phyloP scores from a whole-genome alignment of 108 stramenopile genomes.

The Fragilariopsis cylindrus region DNA sequence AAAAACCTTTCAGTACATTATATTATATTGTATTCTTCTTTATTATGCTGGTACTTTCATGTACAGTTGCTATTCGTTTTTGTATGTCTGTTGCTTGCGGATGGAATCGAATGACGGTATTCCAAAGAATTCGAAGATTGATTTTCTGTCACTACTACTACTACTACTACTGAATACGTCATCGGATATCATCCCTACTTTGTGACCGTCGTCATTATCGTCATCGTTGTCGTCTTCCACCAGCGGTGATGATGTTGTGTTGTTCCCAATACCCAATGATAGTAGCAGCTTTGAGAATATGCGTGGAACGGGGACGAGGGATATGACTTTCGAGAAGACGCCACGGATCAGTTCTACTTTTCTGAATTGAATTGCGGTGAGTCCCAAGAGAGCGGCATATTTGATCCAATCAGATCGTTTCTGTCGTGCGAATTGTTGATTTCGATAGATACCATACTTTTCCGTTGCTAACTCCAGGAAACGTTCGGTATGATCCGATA shows the following conservation, averaged over 20 bases:
- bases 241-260: background rate
- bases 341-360: background rate
- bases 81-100: background rate
- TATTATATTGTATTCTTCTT: background rate
- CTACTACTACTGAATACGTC: background rate
- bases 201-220: too few relatives aligned
- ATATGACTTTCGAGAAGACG: background rate
- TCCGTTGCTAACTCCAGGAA: constrained; percentile 19
- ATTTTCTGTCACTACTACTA: background rate
- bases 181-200: too few relatives aligned
- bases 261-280: background rate
- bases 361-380: constrained; percentile 4
- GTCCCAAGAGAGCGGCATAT: constrained; percentile 2
- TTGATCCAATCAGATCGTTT: constrained; percentile 2
- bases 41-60: background rate
- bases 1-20: background rate
- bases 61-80: background rate
- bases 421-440: background rate
- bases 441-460: constrained; percentile 21
- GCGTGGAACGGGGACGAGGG: background rate
- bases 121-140: constrained; percentile 3
- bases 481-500: constrained; percentile 31
- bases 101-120: background rate
- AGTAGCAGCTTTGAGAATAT: background rate
- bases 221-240: background rate